Evolutionary conservation across 352 stramenopile genomes (phyloP).

Genomic region (Blastocystis sp.): DNA sequence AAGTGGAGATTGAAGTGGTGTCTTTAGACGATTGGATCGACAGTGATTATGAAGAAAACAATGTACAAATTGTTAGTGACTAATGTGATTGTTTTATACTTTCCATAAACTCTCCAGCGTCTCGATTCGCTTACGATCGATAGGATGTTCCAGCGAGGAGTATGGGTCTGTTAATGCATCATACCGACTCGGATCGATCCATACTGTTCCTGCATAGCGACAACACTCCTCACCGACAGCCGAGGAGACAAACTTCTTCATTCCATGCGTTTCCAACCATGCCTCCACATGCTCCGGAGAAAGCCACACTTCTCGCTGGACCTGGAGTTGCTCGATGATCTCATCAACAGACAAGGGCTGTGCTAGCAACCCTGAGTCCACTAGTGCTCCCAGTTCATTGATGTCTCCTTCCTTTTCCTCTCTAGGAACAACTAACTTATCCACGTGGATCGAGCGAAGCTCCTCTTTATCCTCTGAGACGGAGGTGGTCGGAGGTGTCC

Average conservation of each 20-base stretch:
- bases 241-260: not conserved
- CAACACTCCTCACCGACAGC: not conserved
- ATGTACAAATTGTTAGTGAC: not conserved
- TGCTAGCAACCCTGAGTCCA: not conserved
- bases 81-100: not conserved
- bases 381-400: not conserved
- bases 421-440: not conserved
- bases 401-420: not conserved
- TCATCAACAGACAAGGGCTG: slow-evolving; percentile 6
- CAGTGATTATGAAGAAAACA: not conserved
- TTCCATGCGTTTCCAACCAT: not conserved
- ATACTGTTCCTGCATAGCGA: not conserved
- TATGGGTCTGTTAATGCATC: not conserved
- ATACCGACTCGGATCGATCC: not conserved
- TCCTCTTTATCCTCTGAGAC: not conserved
- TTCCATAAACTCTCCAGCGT: not conserved
- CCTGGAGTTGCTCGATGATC: not conserved
- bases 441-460: not conserved
- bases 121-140: slow-evolving; percentile 1
- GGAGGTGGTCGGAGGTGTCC: not conserved
- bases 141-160: not conserved
- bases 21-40: not conserved
- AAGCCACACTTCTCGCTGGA: not conserved
- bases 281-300: not conserved
- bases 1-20: not conserved